Base-by-base conservation (phyloP, 129 eudicot genomes). In the Glebionis coronaria region DNA sequence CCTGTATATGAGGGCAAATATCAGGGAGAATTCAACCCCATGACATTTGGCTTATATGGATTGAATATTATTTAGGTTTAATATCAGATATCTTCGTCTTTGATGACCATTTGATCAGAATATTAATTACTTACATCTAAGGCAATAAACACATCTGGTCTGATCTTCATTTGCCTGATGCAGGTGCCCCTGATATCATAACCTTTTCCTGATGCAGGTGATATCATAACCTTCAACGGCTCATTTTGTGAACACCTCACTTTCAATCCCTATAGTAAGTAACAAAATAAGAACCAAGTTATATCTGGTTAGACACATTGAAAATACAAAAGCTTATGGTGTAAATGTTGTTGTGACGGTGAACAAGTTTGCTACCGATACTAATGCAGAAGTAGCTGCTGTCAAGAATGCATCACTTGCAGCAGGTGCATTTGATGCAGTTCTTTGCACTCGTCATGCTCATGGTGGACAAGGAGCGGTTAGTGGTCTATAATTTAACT, bases 381-480 rank as follows among this genome's bases (percentile, higher is more conserved):
- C 99, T 11, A 90, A 87, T 64, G 99, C 99, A 5, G 99, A 94
- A 79, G 76, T 94, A 16, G 84, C 80, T 73, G 97, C 94, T 0
- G 95, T 94, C 16, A 87, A 78, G 72, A 81, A 68, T 23, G 88
- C 90, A 31, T 88, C 99, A 4, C 42, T 90, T 23, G 80, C 80
- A 45, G 99, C 97, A 3, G 99, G 99, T 50, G 99, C 99, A 3
- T 94, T 90, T 83, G 99, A 94, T 76, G 95, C 99, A 12, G 95
- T 94, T 19, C 85, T 94, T 79, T 94, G 99, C 66, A 81, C 85
- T 64, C 99, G 90, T 73, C 99, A 94, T 69, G 97, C 99, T 4
- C 97, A 94, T 77, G 99, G 97, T 77, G 99, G 99, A 70, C 90
- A 90, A 90, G 97, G 99, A 81, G 97, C 97, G 85, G 97, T 94